Evolutionary conservation across 2,329 filamentous ascomycete species (phyloP).

Genomic region (Neophaeococcomyces aloes): DNA sequence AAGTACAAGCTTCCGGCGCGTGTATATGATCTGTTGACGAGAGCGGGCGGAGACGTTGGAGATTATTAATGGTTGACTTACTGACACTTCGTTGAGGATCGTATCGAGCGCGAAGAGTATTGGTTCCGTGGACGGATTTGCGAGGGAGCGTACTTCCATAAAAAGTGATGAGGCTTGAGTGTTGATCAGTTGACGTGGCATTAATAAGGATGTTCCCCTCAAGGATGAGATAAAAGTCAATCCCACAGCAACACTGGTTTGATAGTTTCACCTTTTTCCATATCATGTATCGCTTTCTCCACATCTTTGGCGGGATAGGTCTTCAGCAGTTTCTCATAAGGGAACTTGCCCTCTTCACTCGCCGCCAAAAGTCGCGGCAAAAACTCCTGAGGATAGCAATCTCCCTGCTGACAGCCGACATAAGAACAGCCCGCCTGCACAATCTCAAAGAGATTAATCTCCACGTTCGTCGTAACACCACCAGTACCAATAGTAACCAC

Average conservation of each 20-base stretch:
- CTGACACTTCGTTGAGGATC: background rate
- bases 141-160: too few species aligned
- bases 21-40: constrained; percentile 78
- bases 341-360: constrained; percentile 33
- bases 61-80: constrained; percentile 25
- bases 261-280: constrained; percentile 23
- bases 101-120: too few species aligned
- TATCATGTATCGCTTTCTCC: constrained; percentile 22
- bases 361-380: constrained; percentile 16
- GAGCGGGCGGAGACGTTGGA: constrained; percentile 59
- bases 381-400: constrained; percentile 19
- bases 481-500: constrained; percentile 20
- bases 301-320: constrained; percentile 31
- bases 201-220: too few species aligned
- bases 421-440: constrained; percentile 19
- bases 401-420: constrained; percentile 18
- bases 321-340: constrained; percentile 37
- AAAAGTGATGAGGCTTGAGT: too few species aligned
- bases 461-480: constrained; percentile 15
- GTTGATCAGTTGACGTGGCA: too few species aligned
- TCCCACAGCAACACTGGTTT: constrained; percentile 26
- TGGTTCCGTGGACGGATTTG: too few species aligned
- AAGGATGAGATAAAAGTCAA: constrained; percentile 5
- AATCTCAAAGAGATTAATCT: constrained; percentile 19
- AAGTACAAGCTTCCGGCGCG: constrained; percentile 79